Conservation (phyloP, 23 red algal genomes). For the Gracilaria caudata region DNA sequence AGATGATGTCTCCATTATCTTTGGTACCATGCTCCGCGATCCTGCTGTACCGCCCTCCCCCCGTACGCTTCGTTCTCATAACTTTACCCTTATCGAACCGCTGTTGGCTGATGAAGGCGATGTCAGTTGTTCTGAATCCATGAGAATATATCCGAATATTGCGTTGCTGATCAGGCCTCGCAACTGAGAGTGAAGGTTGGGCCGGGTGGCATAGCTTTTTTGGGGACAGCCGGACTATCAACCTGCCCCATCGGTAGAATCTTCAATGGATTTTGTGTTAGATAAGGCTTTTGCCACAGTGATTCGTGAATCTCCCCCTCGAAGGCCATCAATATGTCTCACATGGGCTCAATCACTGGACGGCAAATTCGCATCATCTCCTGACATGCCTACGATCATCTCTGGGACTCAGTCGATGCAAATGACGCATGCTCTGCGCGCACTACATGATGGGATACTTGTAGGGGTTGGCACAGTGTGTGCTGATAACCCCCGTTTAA, state of each 20-base stretch:
- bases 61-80: too few species aligned
- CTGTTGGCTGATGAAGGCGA: too few species aligned
- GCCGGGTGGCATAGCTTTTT: too few species aligned
- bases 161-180: too few species aligned
- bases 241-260: background rate
- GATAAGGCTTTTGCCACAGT: slow-evolving; percentile 6
- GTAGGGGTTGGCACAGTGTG: slow-evolving; percentile 72
- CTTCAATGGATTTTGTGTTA: slow-evolving; percentile 12
- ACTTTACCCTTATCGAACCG: too few species aligned
- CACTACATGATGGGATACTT: slow-evolving; percentile 75
- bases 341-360: slow-evolving; percentile 79
- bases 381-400: slow-evolving; percentile 39
- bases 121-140: too few species aligned
- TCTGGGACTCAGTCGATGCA: slow-evolving; percentile 50
- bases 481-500: slow-evolving; percentile 81
- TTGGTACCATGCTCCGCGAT: too few species aligned
- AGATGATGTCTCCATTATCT: too few species aligned
- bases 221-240: background rate
- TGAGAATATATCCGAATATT: too few species aligned
- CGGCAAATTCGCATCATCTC: slow-evolving; percentile 41
- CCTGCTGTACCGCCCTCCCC: too few species aligned
- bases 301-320: background rate
- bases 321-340: slow-evolving; percentile 48
- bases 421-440: slow-evolving; percentile 81
- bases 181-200: too few species aligned